phyloP scores from a whole-genome alignment of 169 alveolate genomes.

The Plasmodium inui region DNA sequence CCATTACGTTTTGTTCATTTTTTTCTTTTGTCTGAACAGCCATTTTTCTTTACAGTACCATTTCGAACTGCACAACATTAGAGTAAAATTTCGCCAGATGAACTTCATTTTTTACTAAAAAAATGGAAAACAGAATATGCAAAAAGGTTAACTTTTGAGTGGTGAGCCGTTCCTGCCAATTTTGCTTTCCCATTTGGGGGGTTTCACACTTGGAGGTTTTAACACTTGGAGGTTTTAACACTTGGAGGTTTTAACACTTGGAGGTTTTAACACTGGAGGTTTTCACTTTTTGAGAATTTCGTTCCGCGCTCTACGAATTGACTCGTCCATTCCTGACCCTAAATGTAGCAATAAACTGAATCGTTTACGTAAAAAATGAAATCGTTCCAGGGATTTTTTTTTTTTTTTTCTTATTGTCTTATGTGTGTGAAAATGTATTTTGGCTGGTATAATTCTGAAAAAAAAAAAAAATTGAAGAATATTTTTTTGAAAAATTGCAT shows the following conservation, averaged over 20 bases:
- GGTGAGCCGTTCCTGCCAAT: neutral
- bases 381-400: neutral
- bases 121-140: neutral
- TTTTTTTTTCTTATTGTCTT: neutral
- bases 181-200: neutral
- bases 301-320: neutral
- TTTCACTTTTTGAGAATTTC: neutral
- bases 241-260: neutral
- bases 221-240: neutral
- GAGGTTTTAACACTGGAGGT: neutral
- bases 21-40: neutral
- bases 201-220: neutral
- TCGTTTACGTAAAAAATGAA: neutral
- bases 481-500: neutral
- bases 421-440: conserved; percentile 2
- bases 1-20: neutral
- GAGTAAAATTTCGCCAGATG: neutral
- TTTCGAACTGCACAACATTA: neutral
- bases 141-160: neutral
- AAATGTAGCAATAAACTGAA: neutral
- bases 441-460: neutral
- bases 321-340: neutral
- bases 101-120: neutral
- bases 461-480: neutral
- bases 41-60: neutral